Evolutionary conservation across 345 rosid genomes (phyloP).

Genomic region (Eucalyptus urophylla): DNA sequence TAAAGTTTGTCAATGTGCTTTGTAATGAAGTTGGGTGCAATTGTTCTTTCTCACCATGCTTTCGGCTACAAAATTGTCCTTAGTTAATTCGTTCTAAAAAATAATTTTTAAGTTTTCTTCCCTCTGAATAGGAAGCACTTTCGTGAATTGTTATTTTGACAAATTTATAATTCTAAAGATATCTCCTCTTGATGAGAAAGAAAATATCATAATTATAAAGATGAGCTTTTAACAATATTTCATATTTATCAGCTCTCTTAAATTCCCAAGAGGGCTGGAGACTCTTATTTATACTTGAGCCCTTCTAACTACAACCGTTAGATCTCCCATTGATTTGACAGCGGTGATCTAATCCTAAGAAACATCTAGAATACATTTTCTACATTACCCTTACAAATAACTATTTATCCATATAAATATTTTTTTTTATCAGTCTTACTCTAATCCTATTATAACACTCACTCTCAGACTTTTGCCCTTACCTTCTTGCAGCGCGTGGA

Average conservation of each 20-base stretch:
- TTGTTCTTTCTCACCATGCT: background rate
- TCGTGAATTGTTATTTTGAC: no score
- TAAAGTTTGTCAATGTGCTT: background rate
- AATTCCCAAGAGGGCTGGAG: rapidly evolving
- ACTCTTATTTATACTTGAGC: background rate
- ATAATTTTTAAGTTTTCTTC: no score
- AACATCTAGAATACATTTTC: background rate
- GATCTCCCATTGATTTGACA: background rate
- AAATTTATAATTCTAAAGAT: no score
- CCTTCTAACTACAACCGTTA: background rate
- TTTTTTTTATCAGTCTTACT: no score
- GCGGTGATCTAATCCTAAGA: background rate
- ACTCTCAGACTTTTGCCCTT: no score
- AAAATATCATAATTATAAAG: background rate
- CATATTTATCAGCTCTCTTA: background rate
- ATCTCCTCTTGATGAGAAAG: background rate
- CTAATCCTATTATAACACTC: no score
- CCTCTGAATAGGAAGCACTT: no score
- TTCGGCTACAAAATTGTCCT: background rate
- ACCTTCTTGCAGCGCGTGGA: no score
- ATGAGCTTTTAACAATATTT: background rate
- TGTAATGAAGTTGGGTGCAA: background rate
- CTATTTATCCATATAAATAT: background rate
- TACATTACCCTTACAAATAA: background rate
- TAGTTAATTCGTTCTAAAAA: no score